phyloP scores from a whole-genome alignment of 2,329 filamentous ascomycete genomes.

The Alternaria panax region DNA sequence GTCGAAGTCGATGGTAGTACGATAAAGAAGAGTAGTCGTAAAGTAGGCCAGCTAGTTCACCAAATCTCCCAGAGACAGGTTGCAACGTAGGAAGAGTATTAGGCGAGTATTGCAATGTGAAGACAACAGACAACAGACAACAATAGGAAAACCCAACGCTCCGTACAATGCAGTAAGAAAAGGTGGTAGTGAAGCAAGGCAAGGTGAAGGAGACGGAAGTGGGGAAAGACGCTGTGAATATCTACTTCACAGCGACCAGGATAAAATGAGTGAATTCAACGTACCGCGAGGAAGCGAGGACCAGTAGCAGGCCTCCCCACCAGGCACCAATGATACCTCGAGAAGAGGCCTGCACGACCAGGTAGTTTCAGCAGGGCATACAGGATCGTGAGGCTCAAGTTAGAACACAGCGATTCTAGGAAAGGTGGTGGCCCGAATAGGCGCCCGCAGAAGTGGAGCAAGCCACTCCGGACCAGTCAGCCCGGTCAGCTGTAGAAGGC shows the following conservation, averaged over 20 bases:
- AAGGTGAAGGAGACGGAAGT: constrained; percentile 25
- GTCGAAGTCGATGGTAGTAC: constrained; percentile 1
- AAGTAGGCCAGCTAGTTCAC: constrained; percentile 27
- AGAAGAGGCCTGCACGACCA: constrained; percentile 48
- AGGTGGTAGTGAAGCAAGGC: constrained; percentile 29
- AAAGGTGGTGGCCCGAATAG: constrained; percentile 47
- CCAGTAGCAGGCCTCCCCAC: constrained; percentile 44
- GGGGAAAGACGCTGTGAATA: constrained; percentile 30
- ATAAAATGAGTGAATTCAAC: constrained; percentile 44
- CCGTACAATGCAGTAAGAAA: constrained; percentile 50
- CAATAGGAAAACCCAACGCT: constrained; percentile 38
- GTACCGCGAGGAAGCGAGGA: constrained; percentile 53
- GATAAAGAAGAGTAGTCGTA: constrained; percentile 11
- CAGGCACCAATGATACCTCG: constrained; percentile 49
- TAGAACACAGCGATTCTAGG: constrained; percentile 45
- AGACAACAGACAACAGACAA: constrained; percentile 27
- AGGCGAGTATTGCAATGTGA: constrained; percentile 14
- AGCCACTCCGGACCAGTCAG: constrained; percentile 50
- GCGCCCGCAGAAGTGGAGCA: constrained; percentile 47
- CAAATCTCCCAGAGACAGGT: constrained; percentile 44
- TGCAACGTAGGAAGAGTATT: constrained; percentile 25
- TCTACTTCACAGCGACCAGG: constrained; percentile 37
- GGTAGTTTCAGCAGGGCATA: constrained; percentile 53
- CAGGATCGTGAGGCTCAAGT: constrained; percentile 54
- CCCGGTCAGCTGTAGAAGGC: constrained; percentile 44